Conservation (phyloP, 2,329 filamentous ascomycete species). For the Fusarium sp. region DNA sequence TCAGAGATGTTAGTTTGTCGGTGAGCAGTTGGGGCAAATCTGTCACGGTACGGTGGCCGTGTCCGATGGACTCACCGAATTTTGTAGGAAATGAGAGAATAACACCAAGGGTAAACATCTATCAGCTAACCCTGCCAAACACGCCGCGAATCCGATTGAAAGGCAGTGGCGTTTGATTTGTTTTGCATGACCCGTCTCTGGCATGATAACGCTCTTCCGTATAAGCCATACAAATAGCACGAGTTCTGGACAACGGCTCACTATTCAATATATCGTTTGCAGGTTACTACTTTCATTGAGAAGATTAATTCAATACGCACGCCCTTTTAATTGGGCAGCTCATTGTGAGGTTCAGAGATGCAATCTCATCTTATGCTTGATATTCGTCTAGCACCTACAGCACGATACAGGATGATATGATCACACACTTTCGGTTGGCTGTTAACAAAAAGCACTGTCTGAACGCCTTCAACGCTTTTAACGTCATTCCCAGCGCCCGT, state of each 20-base stretch:
- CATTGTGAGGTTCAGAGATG: not conserved
- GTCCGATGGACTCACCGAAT: not conserved
- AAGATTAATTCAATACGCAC: no score
- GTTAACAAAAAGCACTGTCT: constrained; percentile 7
- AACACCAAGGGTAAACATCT: not conserved
- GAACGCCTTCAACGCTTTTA: constrained; percentile 11
- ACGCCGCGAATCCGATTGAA: not conserved
- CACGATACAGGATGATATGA: constrained; percentile 13
- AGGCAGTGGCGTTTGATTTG: not conserved
- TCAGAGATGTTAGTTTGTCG: not conserved
- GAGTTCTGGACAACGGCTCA: no score
- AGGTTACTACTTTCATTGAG: no score
- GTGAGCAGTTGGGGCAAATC: not conserved
- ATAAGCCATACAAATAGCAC: not conserved
- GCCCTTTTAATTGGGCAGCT: not conserved
- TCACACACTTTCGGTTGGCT: constrained; percentile 25
- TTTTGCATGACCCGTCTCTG: not conserved
- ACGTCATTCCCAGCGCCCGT: constrained; percentile 13
- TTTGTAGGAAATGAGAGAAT: not conserved
- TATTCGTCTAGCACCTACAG: not conserved
- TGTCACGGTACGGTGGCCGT: not conserved
- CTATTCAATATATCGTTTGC: no score
- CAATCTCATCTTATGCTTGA: not conserved
- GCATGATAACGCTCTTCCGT: not conserved
- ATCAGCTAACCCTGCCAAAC: not conserved